Conservation (phyloP, 2,329 filamentous ascomycete genomes). For the Fusarium citri region DNA sequence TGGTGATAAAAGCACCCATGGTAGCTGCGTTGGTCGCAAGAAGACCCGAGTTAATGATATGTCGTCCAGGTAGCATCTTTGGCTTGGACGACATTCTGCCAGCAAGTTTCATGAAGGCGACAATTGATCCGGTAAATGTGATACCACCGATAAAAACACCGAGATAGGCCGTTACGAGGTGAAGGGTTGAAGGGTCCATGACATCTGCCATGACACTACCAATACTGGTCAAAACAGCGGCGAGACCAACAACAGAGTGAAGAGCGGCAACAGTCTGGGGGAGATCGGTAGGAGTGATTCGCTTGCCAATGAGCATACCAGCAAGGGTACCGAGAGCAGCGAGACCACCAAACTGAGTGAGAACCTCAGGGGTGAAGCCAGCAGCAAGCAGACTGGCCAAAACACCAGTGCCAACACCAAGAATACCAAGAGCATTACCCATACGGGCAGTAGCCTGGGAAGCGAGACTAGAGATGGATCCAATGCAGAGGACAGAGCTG, state of each 20-base stretch:
- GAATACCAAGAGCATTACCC: slow-evolving; percentile 87
- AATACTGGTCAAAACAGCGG: slow-evolving; percentile 88
- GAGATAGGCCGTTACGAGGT: slow-evolving; percentile 87
- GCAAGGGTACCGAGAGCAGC: slow-evolving; percentile 77
- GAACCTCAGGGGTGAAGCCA: slow-evolving; percentile 81
- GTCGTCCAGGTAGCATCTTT: slow-evolving; percentile 76
- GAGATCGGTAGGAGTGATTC: slow-evolving; percentile 88
- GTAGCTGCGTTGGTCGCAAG: slow-evolving; percentile 82
- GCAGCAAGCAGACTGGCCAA: slow-evolving; percentile 84
- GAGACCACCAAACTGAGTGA: slow-evolving; percentile 82
- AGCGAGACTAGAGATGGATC: slow-evolving; percentile 83
- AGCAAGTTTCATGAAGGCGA: slow-evolving; percentile 88
- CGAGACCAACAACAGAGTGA: slow-evolving; percentile 90
- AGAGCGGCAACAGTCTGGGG: slow-evolving; percentile 91
- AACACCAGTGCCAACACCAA: slow-evolving; percentile 86
- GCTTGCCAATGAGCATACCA: slow-evolving; percentile 81
- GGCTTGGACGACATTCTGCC: slow-evolving; percentile 85
- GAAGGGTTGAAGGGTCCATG: slow-evolving; percentile 77
- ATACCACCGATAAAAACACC: slow-evolving; percentile 89
- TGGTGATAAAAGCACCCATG: slow-evolving; percentile 84
- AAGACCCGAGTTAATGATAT: slow-evolving; percentile 79
- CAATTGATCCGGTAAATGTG: slow-evolving; percentile 90
- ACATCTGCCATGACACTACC: slow-evolving; percentile 85
- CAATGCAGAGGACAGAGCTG: slow-evolving; percentile 86
- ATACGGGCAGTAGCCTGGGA: slow-evolving; percentile 85